These are phyloP conservation scores for Echium plantagineum DNA, from an alignment of 257 asterid species.

Conservation along the genomic window DNA sequence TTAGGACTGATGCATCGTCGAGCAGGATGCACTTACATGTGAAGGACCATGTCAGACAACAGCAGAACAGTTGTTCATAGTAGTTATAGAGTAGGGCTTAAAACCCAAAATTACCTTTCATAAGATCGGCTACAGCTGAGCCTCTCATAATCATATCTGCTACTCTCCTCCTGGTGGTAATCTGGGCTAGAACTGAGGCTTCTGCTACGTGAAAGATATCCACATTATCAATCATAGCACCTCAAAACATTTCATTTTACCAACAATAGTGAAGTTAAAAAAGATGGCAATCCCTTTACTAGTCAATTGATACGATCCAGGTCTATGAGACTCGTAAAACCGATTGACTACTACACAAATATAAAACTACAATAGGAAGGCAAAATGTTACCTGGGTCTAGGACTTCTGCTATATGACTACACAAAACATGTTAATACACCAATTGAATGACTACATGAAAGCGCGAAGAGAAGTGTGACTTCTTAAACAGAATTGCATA, in stretches of 20 bases:
- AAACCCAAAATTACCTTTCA: conserved; percentile 37
- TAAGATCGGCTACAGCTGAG: conserved; percentile 68
- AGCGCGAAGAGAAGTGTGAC: background rate
- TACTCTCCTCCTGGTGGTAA: conserved; percentile 57
- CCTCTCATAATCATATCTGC: conserved; percentile 57
- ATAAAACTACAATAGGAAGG: background rate
- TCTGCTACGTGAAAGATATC: conserved; percentile 32
- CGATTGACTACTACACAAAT: background rate
- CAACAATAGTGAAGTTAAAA: too few species aligned
- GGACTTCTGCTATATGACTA: conserved; percentile 94
- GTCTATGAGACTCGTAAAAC: too few species aligned
- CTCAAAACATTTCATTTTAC: too few species aligned
- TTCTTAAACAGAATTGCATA: too few species aligned
- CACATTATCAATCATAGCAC: too few species aligned
- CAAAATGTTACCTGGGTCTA: conserved; percentile 49
- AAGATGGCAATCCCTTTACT: too few species aligned
- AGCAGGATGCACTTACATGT: conserved; percentile 44
- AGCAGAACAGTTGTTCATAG: background rate
- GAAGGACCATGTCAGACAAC: conserved; percentile 1
- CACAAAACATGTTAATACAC: background rate
- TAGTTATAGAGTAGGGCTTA: background rate
- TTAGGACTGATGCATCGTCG: conserved; percentile 64
- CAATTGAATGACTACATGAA: background rate
- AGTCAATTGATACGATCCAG: too few species aligned
- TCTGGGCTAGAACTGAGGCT: conserved; percentile 68